Conservation (phyloP, 345 rosid species). For the Camelina neglecta region DNA sequence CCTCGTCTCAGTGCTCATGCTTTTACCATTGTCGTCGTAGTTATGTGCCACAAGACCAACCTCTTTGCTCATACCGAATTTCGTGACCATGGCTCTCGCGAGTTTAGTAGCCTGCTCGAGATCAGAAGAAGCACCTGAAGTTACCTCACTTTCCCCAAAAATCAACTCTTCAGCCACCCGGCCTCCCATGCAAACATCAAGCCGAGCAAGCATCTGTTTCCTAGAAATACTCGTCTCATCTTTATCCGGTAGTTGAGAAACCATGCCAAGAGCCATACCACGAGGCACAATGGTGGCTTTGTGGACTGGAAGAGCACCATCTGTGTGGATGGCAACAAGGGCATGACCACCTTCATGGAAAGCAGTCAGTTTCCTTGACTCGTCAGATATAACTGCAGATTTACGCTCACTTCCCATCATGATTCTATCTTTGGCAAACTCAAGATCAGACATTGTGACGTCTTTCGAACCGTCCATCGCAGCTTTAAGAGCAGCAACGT, state of each 20-base stretch:
- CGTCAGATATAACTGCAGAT: constrained; percentile 88
- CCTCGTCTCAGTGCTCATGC: constrained; percentile 98
- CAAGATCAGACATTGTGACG: constrained; percentile 89
- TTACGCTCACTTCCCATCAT: constrained; percentile 98
- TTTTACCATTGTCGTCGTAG: constrained; percentile 86
- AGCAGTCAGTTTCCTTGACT: constrained; percentile 75
- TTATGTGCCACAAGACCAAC: constrained; percentile 80
- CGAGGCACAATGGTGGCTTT: constrained; percentile 97
- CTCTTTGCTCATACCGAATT: constrained; percentile 88
- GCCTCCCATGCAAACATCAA: constrained; percentile 96
- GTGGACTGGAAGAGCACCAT: constrained; percentile 93
- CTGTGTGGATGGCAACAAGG: constrained; percentile 88
- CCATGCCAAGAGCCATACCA: constrained; percentile 97
- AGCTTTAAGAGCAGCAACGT: constrained; percentile 92
- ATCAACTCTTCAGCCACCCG: constrained; percentile 96
- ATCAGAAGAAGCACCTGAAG: constrained; percentile 88
- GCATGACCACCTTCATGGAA: constrained; percentile 99
- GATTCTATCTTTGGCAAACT: constrained; percentile 92
- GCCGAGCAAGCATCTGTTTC: constrained; percentile 95
- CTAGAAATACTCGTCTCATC: constrained; percentile 74
- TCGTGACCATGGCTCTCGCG: constrained; percentile 91
- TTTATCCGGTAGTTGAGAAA: constrained; percentile 84
- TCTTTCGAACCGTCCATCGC: constrained; percentile 96
- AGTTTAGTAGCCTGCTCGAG: constrained; percentile 82
- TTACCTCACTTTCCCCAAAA: constrained; percentile 88